Conservation (phyloP, 2,329 filamentous ascomycete genomes). For the Mariannaea elegans region DNA sequence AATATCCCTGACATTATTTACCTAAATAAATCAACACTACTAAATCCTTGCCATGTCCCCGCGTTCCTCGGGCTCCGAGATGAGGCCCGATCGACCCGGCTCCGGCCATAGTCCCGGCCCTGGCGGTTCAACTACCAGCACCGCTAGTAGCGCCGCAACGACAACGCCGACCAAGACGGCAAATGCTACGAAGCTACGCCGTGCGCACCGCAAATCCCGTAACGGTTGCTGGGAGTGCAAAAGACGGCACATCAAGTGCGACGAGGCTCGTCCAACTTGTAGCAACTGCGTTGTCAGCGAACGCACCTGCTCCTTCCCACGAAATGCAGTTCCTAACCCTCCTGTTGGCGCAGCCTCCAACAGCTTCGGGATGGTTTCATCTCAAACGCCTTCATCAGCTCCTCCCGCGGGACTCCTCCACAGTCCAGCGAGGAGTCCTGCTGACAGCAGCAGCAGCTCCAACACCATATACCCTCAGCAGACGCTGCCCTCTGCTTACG, state of each 20-base stretch:
- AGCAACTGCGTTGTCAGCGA: slow-evolving; percentile 51
- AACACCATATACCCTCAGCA: slow-evolving; percentile 16
- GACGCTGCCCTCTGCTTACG: slow-evolving; percentile 26
- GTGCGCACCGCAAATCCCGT: slow-evolving; percentile 52
- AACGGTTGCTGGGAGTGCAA: slow-evolving; percentile 53
- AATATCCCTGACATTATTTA: not conserved
- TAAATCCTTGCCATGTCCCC: slow-evolving; percentile 29
- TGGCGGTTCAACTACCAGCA: slow-evolving; percentile 22
- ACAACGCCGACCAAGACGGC: slow-evolving; percentile 11
- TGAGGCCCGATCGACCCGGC: slow-evolving; percentile 19
- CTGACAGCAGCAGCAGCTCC: slow-evolving; percentile 31
- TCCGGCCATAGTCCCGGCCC: slow-evolving; percentile 28
- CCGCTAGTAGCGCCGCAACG: slow-evolving; percentile 22
- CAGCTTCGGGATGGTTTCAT: slow-evolving; percentile 14
- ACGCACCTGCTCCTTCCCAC: slow-evolving; percentile 48
- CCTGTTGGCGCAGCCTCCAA: not conserved
- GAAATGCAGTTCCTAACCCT: slow-evolving; percentile 7
- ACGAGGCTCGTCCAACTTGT: slow-evolving; percentile 52
- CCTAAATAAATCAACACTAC: not conserved
- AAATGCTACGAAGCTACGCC: slow-evolving; percentile 42
- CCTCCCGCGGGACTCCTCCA: slow-evolving; percentile 3
- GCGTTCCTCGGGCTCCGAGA: slow-evolving; percentile 21
- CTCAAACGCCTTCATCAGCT: slow-evolving; percentile 16
- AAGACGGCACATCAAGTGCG: slow-evolving; percentile 53
- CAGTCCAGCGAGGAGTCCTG: slow-evolving; percentile 34